Evolutionary conservation across 2,329 filamentous ascomycete species (phyloP).

Genomic region (Aspergillus flavus): DNA sequence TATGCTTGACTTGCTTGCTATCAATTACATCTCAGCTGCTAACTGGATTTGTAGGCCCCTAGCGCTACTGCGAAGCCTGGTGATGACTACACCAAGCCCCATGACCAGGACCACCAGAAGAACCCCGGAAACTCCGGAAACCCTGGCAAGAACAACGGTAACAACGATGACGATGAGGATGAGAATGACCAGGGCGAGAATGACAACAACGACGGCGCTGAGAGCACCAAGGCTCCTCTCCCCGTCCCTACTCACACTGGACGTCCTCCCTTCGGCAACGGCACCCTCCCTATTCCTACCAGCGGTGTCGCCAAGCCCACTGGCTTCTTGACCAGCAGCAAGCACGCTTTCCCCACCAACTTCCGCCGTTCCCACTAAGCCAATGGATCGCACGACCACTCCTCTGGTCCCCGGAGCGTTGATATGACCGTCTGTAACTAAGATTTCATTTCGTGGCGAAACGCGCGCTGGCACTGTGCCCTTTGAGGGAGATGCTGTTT

Average conservation of each 20-base stretch:
- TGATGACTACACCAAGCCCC: slow-evolving; percentile 10
- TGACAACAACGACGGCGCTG: slow-evolving; percentile 10
- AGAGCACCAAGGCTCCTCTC: slow-evolving; percentile 11
- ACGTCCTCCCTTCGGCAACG: slow-evolving; percentile 25
- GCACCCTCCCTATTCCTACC: slow-evolving; percentile 16
- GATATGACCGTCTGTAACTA: slow-evolving; percentile 17
- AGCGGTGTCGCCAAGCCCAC: slow-evolving; percentile 26
- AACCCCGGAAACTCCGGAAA: neutral
- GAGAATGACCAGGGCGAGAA: slow-evolving; percentile 1
- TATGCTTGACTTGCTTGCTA: slow-evolving; percentile 22
- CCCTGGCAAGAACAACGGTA: slow-evolving; percentile 1
- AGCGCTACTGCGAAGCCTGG: slow-evolving; percentile 14
- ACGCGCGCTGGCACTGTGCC: slow-evolving; percentile 31
- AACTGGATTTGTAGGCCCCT: neutral
- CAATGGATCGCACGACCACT: slow-evolving; percentile 5
- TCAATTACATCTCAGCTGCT: slow-evolving; percentile 5
- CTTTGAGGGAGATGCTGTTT: slow-evolving; percentile 21
- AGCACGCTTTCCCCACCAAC: slow-evolving; percentile 23
- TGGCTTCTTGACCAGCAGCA: slow-evolving; percentile 36
- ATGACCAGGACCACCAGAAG: slow-evolving; percentile 2
- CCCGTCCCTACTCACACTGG: slow-evolving; percentile 14
- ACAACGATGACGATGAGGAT: slow-evolving; percentile 3
- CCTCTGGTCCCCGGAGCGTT: neutral
- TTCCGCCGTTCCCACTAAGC: slow-evolving; percentile 30
- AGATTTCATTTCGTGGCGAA: slow-evolving; percentile 23